Percentiles rank a stretch among this genome's conserved stretches.
These are phyloP conservation scores for Exobasidium cylindrosporum DNA, from an alignment of 1,284 basidiomycete genomes.

Conservation along the genomic window DNA sequence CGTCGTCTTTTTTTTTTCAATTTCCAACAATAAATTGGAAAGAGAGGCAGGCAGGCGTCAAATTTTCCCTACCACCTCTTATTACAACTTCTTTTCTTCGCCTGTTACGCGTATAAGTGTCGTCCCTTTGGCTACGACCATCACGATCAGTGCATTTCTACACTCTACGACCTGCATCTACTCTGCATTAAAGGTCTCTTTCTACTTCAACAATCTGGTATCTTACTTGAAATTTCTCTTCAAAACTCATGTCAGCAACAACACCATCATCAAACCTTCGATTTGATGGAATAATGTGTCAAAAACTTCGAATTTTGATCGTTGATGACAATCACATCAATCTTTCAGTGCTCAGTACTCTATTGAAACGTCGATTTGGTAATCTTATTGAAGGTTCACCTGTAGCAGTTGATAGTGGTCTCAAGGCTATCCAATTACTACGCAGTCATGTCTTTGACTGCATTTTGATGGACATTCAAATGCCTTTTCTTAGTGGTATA, in stretches of 20 bases:
- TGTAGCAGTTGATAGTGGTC: conserved; percentile 35
- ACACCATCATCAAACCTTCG: too few species aligned
- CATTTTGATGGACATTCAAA: conserved; percentile 47
- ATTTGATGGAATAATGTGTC: background rate
- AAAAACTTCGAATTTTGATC: conserved; percentile 32
- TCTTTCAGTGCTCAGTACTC: conserved; percentile 33
- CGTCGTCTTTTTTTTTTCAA: too few species aligned
- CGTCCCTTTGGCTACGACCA: conserved; percentile 19
- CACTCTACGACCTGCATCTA: background rate
- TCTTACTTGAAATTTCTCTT: too few species aligned
- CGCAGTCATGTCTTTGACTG: conserved; percentile 40
- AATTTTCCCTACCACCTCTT: too few species aligned
- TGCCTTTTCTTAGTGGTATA: conserved; percentile 42
- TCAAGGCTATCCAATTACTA: conserved; percentile 42
- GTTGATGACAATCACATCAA: conserved; percentile 50
- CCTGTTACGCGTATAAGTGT: conserved; percentile 9
- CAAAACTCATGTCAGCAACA: too few species aligned
- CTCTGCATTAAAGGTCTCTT: conserved; percentile 3
- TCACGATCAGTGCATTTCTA: background rate
- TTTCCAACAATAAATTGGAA: too few species aligned
- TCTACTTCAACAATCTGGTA: background rate
- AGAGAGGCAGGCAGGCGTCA: too few species aligned
- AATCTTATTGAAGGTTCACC: conserved; percentile 30
- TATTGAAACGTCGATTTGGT: conserved; percentile 39
- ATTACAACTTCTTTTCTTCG: too few species aligned